A percentile compares a stretch with the other conserved stretches of the same genome.
Conservation (phyloP, 192 early-diverging fungal genomes). For the Rhizoclosmatium sp. region DNA sequence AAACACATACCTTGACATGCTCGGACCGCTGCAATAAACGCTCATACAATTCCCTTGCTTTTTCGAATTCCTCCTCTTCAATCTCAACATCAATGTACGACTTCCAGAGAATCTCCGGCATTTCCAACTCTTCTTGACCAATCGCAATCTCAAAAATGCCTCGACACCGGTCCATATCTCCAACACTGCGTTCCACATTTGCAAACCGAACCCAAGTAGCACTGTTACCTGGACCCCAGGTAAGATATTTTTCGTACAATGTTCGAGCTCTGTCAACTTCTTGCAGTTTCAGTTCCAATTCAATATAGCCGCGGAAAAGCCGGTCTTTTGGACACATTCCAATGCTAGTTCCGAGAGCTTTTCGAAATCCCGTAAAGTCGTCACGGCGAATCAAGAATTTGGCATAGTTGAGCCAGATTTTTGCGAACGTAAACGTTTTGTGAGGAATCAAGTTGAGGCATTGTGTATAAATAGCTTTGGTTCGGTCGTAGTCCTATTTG, state of each 20-base stretch:
- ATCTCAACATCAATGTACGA: slow-evolving; percentile 96
- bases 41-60: slow-evolving; percentile 84
- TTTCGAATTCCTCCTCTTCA: slow-evolving; percentile 78
- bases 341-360: slow-evolving; percentile 82
- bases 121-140: slow-evolving; percentile 87
- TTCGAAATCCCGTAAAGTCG: slow-evolving; percentile 78
- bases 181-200: slow-evolving; percentile 85
- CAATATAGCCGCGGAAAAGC: slow-evolving; percentile 96
- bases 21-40: slow-evolving; percentile 84
- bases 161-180: slow-evolving; percentile 82
- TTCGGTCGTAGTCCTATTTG: slow-evolving; percentile 75
- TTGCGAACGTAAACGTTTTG: slow-evolving; percentile 94
- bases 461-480: slow-evolving; percentile 83
- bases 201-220: slow-evolving; percentile 97
- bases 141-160: slow-evolving; percentile 94
- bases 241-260: slow-evolving; percentile 91
- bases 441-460: slow-evolving; percentile 91
- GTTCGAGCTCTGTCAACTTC: slow-evolving; percentile 93
- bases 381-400: slow-evolving; percentile 86
- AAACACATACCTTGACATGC: slow-evolving; percentile 86
- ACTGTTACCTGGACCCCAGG: slow-evolving; percentile 87
- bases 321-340: slow-evolving; percentile 91
- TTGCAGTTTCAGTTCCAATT: slow-evolving; percentile 89
- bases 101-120: slow-evolving; percentile 99
- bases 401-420: slow-evolving; percentile 95